These are phyloP conservation scores for Anthracocystis setariae DNA, from an alignment of 1,284 basidiomycete species.

Conservation along the genomic window DNA sequence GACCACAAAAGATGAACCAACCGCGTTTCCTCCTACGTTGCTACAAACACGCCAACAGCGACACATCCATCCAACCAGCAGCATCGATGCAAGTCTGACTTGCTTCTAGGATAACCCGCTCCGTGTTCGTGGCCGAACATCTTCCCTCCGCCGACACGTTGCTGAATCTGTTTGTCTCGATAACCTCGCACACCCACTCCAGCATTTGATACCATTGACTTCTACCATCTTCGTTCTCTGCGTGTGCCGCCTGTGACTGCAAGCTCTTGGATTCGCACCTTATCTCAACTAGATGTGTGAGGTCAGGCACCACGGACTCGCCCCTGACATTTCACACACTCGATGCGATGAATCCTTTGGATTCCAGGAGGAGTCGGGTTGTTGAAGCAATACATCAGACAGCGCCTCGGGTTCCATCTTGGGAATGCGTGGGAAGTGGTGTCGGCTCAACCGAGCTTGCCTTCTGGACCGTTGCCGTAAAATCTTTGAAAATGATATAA, in stretches of 20 bases:
- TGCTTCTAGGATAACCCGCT: not conserved
- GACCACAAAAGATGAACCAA: too few species aligned
- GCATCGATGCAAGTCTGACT: too few species aligned
- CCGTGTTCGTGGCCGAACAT: not conserved
- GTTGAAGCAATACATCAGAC: constrained; percentile 2
- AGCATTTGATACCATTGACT: constrained; percentile 33
- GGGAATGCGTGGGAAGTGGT: constrained; percentile 6
- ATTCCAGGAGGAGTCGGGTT: too few species aligned
- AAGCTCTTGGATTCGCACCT: too few species aligned
- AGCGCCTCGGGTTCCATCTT: constrained; percentile 20
- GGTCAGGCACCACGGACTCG: too few species aligned
- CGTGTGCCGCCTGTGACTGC: too few species aligned
- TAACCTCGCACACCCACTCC: constrained; percentile 13
- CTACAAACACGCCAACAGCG: too few species aligned
- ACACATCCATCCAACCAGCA: too few species aligned
- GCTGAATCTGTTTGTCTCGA: constrained; percentile 20
- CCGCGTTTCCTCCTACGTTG: too few species aligned
- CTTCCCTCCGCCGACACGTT: not conserved
- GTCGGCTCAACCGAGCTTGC: constrained; percentile 7
- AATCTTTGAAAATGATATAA: constrained; percentile 84
- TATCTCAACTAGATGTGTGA: too few species aligned
- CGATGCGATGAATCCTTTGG: too few species aligned
- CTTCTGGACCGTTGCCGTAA: constrained; percentile 66
- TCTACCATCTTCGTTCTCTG: not conserved
- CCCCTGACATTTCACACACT: too few species aligned